These are phyloP conservation scores for Metschnikowia similis DNA, from an alignment of 805 yeast species.

Conservation along the genomic window DNA sequence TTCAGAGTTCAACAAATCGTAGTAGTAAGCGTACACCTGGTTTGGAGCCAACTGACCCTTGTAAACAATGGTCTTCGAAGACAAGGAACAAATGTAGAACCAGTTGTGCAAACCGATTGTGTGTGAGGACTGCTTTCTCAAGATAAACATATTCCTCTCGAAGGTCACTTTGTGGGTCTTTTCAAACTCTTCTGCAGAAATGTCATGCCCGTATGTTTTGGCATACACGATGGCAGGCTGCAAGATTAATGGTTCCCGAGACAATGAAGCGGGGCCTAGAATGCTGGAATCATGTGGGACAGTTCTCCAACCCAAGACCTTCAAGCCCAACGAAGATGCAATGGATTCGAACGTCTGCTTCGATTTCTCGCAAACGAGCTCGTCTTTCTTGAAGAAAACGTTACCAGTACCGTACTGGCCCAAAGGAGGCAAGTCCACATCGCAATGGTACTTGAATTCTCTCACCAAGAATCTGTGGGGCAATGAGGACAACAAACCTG, in stretches of 20 bases:
- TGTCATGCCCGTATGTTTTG: constrained; percentile 26
- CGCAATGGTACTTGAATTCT: constrained; percentile 72
- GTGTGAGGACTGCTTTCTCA: constrained; percentile 86
- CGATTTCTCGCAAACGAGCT: constrained; percentile 62
- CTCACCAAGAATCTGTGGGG: constrained; percentile 84
- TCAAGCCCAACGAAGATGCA: constrained; percentile 70
- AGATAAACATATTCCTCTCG: constrained; percentile 77
- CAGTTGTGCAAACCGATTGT: constrained; percentile 92
- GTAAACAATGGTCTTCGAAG: constrained; percentile 86
- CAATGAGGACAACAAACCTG: constrained; percentile 90
- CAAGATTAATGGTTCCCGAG: constrained; percentile 85
- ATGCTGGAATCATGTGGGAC: constrained; percentile 95
- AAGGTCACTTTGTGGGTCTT: constrained; percentile 56
- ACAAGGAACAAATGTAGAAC: constrained; percentile 93
- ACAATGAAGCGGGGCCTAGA: constrained; percentile 89
- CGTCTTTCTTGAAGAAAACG: constrained; percentile 86
- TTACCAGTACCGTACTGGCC: constrained; percentile 97
- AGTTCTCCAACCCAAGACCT: constrained; percentile 89
- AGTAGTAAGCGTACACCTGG: constrained; percentile 92
- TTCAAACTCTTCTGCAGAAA: constrained; percentile 52
- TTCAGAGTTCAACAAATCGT: constrained; percentile 86
- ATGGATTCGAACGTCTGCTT: constrained; percentile 75
- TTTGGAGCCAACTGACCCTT: constrained; percentile 97
- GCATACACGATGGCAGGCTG: constrained; percentile 87
- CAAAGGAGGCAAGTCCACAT: constrained; percentile 62